Conservation (phyloP, 345 rosid species). For the Murraya koenigii region DNA sequence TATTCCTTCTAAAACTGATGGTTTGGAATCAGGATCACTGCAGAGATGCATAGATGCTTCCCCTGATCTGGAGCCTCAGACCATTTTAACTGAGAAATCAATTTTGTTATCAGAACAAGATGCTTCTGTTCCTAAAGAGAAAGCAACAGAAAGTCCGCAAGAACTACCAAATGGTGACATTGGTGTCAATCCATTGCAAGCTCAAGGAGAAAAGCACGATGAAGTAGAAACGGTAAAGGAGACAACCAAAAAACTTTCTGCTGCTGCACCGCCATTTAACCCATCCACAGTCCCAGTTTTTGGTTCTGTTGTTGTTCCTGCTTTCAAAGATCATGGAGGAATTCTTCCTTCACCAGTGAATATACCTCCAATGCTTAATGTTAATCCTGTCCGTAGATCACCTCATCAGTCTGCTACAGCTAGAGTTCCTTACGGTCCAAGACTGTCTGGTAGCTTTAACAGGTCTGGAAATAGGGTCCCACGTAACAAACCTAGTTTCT, state of each 20-base stretch:
- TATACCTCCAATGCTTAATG: slow-evolving; percentile 74
- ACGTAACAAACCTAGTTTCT: slow-evolving; percentile 63
- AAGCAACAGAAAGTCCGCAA: slow-evolving; percentile 30
- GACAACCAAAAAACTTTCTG: slow-evolving; percentile 82
- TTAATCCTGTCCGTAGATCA: slow-evolving; percentile 75
- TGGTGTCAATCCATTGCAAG: slow-evolving; percentile 29
- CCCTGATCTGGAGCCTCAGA: slow-evolving; percentile 25
- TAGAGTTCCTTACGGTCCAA: slow-evolving; percentile 95
- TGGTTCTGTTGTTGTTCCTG: slow-evolving; percentile 72
- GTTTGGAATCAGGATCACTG: slow-evolving; percentile 18
- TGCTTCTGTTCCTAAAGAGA: slow-evolving; percentile 30
- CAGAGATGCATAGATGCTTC: slow-evolving; percentile 30
- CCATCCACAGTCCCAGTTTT: slow-evolving; percentile 77
- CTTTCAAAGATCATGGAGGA: slow-evolving; percentile 79
- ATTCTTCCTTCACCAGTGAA: slow-evolving; percentile 90
- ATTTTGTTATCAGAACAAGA: slow-evolving; percentile 29
- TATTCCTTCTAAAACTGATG: slow-evolving; percentile 24
- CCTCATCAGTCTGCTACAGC: slow-evolving; percentile 94
- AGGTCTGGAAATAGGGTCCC: slow-evolving; percentile 71
- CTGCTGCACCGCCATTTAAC: slow-evolving; percentile 93
- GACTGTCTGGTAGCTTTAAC: slow-evolving; percentile 85
- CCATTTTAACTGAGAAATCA: slow-evolving; percentile 28
- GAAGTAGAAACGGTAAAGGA: slow-evolving; percentile 68
- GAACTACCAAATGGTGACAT: slow-evolving; percentile 36
- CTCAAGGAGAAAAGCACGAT: slow-evolving; percentile 61